Conservation (phyloP, 23 red algal genomes). For the Gracilaria vermiculophylla region DNA sequence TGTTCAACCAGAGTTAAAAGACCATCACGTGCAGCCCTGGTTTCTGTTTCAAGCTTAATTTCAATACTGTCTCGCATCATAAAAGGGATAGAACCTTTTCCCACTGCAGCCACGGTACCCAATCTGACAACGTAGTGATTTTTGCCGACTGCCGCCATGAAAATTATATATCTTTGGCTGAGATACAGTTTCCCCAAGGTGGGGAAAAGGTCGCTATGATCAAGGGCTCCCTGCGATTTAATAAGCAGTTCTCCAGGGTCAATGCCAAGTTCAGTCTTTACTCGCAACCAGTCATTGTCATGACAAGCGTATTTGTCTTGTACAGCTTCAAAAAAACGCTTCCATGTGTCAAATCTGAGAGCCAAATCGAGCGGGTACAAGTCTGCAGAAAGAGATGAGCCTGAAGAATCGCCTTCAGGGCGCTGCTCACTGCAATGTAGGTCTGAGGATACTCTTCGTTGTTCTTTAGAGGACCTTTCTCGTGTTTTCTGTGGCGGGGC, state of each 20-base stretch:
- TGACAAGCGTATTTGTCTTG: conserved; percentile 62
- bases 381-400: not conserved
- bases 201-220: conserved; percentile 78
- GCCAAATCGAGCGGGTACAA: conserved; percentile 57
- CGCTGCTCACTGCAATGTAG: not conserved
- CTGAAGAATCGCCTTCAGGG: not conserved
- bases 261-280: conserved; percentile 68
- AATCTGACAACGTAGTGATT: conserved; percentile 73
- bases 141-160: conserved; percentile 72
- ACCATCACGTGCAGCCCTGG: conserved; percentile 41
- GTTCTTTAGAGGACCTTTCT: not conserved
- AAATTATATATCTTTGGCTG: conserved; percentile 73
- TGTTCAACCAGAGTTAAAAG: conserved; percentile 14
- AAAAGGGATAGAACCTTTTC: conserved; percentile 55
- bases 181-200: conserved; percentile 76
- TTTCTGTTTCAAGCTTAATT: conserved; percentile 60
- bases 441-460: not conserved
- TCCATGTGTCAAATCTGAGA: conserved; percentile 61
- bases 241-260: conserved; percentile 72
- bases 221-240: conserved; percentile 66
- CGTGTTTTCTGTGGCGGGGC: not conserved
- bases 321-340: conserved; percentile 47
- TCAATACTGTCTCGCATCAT: conserved; percentile 74
- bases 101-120: conserved; percentile 37
- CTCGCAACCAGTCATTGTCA: conserved; percentile 65